phyloP scores from a whole-genome alignment of 768 basidiomycete genomes.

The Tricholoma flavovirens region DNA sequence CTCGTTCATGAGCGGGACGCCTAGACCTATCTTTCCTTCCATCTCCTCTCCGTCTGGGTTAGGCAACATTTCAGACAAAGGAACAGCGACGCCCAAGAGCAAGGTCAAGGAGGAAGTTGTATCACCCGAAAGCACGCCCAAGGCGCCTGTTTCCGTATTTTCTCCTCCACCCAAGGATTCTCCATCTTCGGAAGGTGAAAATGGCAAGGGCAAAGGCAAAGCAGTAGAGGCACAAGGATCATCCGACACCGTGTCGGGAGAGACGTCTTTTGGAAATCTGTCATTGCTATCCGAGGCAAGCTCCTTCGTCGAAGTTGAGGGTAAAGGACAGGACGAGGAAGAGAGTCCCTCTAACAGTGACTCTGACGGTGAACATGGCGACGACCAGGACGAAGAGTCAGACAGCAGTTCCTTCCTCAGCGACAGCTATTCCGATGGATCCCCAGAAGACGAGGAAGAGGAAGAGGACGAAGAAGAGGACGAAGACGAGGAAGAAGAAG shows the following conservation, averaged over 20 bases:
- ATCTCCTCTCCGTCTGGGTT: background rate
- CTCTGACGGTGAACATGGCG: conserved; percentile 21
- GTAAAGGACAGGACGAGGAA: conserved; percentile 23
- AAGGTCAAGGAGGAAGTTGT: background rate
- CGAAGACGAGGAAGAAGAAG: conserved; percentile 19
- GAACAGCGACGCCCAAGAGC: conserved; percentile 5
- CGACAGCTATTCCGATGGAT: conserved; percentile 1
- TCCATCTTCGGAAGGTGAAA: background rate
- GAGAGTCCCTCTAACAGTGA: conserved; percentile 25
- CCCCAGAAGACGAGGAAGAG: conserved; percentile 7
- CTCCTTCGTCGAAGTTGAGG: conserved; percentile 44
- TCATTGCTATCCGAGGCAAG: conserved; percentile 38
- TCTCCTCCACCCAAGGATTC: background rate
- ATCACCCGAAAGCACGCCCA: background rate
- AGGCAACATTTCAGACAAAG: conserved; percentile 11
- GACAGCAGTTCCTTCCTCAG: conserved; percentile 10
- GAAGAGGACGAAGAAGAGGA: conserved; percentile 17
- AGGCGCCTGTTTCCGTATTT: background rate
- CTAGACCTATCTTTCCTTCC: background rate
- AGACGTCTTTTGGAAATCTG: conserved; percentile 30
- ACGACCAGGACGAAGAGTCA: conserved; percentile 7
- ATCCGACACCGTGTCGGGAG: conserved; percentile 10
- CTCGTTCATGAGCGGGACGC: background rate
- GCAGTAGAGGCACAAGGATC: background rate
- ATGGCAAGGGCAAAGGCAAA: background rate